Conservation (phyloP, 202 grass and related monocot genomes). For the Schoenoplectus triqueter region DNA sequence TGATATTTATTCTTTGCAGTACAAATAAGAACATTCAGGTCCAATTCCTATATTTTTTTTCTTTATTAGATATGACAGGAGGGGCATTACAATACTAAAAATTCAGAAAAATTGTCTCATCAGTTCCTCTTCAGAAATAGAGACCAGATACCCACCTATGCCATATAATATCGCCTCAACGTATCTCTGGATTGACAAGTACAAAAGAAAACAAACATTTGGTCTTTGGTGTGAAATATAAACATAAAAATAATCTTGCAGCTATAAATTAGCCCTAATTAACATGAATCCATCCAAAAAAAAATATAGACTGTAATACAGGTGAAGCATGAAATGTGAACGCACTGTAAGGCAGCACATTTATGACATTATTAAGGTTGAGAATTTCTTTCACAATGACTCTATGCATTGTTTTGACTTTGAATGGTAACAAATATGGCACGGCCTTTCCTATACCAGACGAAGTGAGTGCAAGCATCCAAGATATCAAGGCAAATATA, state of each 20-base stretch:
- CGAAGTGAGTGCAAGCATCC: neutral
- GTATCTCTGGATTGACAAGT: conserved; percentile 34
- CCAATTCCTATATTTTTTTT: neutral
- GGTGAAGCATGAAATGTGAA: neutral
- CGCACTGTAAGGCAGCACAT: neutral
- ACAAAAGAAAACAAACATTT: conserved; percentile 11
- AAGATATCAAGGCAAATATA: no score
- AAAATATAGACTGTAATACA: neutral
- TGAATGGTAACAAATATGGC: neutral
- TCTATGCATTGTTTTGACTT: conserved; percentile 5
- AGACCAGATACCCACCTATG: conserved; percentile 25
- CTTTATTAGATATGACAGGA: conserved; percentile 10
- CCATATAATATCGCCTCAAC: conserved; percentile 34
- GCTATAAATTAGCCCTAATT: neutral
- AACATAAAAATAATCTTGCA: neutral
- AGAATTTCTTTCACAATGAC: neutral
- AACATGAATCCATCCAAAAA: neutral
- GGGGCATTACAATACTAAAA: conserved; percentile 7
- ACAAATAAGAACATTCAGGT: neutral
- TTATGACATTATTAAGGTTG: neutral
- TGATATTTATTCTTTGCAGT: neutral
- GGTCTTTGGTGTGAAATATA: conserved; percentile 9
- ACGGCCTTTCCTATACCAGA: neutral
- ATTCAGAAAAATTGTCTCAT: conserved; percentile 34
- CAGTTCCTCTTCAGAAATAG: conserved; percentile 18